A percentile compares a stretch with the other conserved stretches of the same genome.
Evolutionary conservation across 2,329 filamentous ascomycete species (phyloP).

Genomic region (Exophiala sideris): DNA sequence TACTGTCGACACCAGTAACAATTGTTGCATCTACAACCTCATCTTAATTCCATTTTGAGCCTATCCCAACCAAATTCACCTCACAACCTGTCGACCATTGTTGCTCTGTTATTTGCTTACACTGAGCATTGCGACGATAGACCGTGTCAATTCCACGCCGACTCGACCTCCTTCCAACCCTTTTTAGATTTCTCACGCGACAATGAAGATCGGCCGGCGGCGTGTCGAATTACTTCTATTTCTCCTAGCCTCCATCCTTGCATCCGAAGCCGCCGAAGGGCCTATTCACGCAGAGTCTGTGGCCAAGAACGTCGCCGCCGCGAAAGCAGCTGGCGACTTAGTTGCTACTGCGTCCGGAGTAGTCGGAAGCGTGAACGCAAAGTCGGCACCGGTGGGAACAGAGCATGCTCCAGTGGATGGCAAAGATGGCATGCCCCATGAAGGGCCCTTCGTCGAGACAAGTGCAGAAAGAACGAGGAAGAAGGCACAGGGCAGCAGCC

Average conservation of each 20-base stretch:
- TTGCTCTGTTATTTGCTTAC: too few relatives aligned
- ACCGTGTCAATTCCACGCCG: too few relatives aligned
- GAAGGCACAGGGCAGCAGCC: constrained; percentile 25
- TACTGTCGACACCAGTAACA: too few relatives aligned
- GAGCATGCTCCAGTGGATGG: constrained; percentile 90
- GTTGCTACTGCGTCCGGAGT: constrained; percentile 12
- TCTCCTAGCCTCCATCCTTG: constrained; percentile 34
- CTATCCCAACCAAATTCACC: too few relatives aligned
- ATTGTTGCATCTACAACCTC: too few relatives aligned
- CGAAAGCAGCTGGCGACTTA: constrained; percentile 11
- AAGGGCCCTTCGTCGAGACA: constrained; percentile 66
- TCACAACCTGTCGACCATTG: too few relatives aligned
- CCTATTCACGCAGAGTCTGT: constrained; percentile 6
- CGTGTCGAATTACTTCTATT: constrained; percentile 35
- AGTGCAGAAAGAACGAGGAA: constrained; percentile 47
- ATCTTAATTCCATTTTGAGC: too few relatives aligned
- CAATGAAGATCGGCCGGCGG: constrained; percentile 35
- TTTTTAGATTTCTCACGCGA: constrained; percentile 9
- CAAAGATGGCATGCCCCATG: constrained; percentile 88
- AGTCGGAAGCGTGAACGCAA: constrained; percentile 1
- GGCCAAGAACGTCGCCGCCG: constrained; percentile 3
- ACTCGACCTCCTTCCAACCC: background rate
- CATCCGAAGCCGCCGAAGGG: constrained; percentile 26
- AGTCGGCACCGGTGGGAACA: constrained; percentile 48
- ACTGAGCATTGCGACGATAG: too few relatives aligned